Evolutionary conservation across 805 yeast species (phyloP).

Genomic region (Clavispora carvajalis): DNA sequence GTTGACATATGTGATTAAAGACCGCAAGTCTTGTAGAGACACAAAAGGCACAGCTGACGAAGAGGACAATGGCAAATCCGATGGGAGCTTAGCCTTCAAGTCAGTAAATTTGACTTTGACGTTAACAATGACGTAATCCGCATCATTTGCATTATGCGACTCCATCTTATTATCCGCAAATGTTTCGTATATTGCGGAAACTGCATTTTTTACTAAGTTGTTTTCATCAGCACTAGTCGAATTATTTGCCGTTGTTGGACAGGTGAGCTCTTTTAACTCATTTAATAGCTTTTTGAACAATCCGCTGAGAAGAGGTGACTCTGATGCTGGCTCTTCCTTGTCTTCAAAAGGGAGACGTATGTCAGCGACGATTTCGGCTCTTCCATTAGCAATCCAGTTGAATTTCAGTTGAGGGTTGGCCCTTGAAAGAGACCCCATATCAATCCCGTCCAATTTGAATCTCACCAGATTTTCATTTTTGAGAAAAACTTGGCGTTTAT

Average conservation of each 20-base stretch:
- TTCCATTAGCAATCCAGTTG: slow-evolving; percentile 70
- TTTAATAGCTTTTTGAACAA: slow-evolving; percentile 23
- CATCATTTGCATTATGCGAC: slow-evolving; percentile 7
- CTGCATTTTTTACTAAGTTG: slow-evolving; percentile 32
- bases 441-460: slow-evolving; percentile 38
- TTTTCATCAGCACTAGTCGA: slow-evolving; percentile 14
- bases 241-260: slow-evolving; percentile 3
- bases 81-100: slow-evolving; percentile 50
- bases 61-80: slow-evolving; percentile 44
- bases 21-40: slow-evolving; percentile 53
- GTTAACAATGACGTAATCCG: slow-evolving; percentile 60
- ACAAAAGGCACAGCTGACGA: slow-evolving; percentile 51
- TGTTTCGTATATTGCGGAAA: slow-evolving; percentile 38
- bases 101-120: slow-evolving; percentile 61
- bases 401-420: slow-evolving; percentile 40
- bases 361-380: slow-evolving; percentile 61
- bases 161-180: slow-evolving; percentile 20
- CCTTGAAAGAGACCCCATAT: slow-evolving; percentile 28
- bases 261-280: slow-evolving; percentile 20
- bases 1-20: slow-evolving; percentile 59
- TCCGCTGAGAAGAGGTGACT: slow-evolving; percentile 16
- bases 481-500: slow-evolving; percentile 58
- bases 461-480: slow-evolving; percentile 24
- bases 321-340: slow-evolving; percentile 17
- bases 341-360: slow-evolving; percentile 57